These are phyloP conservation scores for Rutstroemia sp. DNA, from an alignment of 2,329 filamentous ascomycete genomes.

Conservation along the genomic window DNA sequence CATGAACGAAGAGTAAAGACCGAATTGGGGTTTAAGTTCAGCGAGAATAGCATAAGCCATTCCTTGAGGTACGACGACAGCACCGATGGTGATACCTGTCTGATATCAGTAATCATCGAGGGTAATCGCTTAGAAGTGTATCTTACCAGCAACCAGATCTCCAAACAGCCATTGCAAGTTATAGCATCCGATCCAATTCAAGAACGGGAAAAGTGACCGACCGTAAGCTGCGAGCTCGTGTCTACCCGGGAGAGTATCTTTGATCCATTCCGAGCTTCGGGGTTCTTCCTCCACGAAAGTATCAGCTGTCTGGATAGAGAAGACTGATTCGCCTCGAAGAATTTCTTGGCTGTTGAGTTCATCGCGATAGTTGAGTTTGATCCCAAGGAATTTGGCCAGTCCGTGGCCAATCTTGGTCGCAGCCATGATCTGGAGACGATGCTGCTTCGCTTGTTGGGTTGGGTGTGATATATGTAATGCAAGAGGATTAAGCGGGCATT, in stretches of 20 bases:
- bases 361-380: constrained; percentile 68
- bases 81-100: constrained; percentile 60
- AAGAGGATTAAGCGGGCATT: not conserved
- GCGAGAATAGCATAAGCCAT: constrained; percentile 93
- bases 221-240: constrained; percentile 52
- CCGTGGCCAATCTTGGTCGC: constrained; percentile 56
- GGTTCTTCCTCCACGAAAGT: constrained; percentile 81
- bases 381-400: constrained; percentile 73
- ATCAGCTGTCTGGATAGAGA: constrained; percentile 65
- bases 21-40: constrained; percentile 71
- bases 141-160: constrained; percentile 77
- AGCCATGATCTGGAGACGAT: constrained; percentile 15
- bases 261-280: constrained; percentile 64
- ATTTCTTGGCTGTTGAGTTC: constrained; percentile 46
- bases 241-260: constrained; percentile 52
- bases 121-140: not conserved
- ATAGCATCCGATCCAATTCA: constrained; percentile 82
- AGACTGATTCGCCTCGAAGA: constrained; percentile 71
- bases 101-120: not conserved
- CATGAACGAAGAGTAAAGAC: constrained; percentile 93
- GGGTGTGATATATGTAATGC: not conserved
- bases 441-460: not conserved
- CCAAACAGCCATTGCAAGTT: constrained; percentile 84
- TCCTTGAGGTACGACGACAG: constrained; percentile 84
- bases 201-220: constrained; percentile 74